Percentiles rank a stretch among this genome's conserved stretches.
Conservation (phyloP, 2,329 filamentous ascomycete genomes). For the Aspergillus neoniger region DNA sequence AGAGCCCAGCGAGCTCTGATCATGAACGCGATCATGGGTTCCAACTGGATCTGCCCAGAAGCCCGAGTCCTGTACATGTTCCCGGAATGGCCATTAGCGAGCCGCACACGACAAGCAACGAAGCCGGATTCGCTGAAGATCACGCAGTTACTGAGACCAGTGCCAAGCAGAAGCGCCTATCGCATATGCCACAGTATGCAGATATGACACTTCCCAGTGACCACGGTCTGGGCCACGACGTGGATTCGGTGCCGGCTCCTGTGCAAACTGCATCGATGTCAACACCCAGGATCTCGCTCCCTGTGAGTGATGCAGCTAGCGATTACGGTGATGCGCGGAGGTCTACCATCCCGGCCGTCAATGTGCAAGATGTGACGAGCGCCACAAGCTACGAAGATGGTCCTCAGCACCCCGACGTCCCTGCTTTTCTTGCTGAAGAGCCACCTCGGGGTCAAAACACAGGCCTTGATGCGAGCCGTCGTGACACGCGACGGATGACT, state of each 20-base stretch:
- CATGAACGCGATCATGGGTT: conserved; percentile 24
- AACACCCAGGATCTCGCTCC: conserved; percentile 40
- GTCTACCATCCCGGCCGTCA: conserved; percentile 44
- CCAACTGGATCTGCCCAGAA: conserved; percentile 24
- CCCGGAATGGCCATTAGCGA: conserved; percentile 18
- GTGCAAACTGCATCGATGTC: conserved; percentile 23
- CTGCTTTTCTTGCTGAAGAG: conserved; percentile 29
- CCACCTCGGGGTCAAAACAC: conserved; percentile 24
- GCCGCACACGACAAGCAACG: conserved; percentile 6
- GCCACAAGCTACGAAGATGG: conserved; percentile 21
- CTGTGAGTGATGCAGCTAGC: conserved; percentile 53
- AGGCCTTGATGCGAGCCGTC: conserved; percentile 29
- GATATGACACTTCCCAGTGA: neutral
- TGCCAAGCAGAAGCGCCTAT: neutral
- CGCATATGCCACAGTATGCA: neutral
- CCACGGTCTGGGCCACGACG: neutral
- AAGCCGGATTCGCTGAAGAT: neutral
- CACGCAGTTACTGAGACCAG: neutral
- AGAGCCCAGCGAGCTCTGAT: conserved; percentile 13
- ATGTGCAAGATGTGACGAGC: conserved; percentile 30
- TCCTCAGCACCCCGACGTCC: conserved; percentile 17
- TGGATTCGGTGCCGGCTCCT: conserved; percentile 5
- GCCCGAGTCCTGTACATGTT: conserved; percentile 23
- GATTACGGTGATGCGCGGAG: conserved; percentile 59
- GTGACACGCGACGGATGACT: conserved; percentile 55